A percentile compares a stretch with the other conserved stretches of the same genome.
These are phyloP conservation scores for Scorias spongiosa DNA, from an alignment of 2,329 filamentous ascomycete genomes.

Conservation along the genomic window DNA sequence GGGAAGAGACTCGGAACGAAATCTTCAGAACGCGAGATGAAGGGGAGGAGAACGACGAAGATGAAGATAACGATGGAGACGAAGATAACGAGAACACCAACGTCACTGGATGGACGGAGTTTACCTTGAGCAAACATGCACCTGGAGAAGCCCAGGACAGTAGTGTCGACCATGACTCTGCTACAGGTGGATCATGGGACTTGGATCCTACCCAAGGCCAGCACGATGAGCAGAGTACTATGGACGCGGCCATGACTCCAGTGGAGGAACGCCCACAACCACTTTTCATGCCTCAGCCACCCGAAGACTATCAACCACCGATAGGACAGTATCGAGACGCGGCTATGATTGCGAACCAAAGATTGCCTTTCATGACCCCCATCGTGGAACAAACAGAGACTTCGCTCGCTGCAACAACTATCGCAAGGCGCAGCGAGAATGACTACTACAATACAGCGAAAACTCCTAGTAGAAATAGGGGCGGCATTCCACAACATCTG, in stretches of 20 bases:
- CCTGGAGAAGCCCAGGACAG: conserved; percentile 21
- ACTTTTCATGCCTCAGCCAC: conserved; percentile 63
- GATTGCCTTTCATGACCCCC: conserved; percentile 94
- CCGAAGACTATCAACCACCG: conserved; percentile 73
- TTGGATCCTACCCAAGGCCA: conserved; percentile 21
- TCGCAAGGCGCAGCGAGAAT: conserved; percentile 32
- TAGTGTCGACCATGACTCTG: neutral
- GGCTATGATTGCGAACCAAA: conserved; percentile 67
- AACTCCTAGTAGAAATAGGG: conserved; percentile 54
- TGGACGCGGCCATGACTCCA: conserved; percentile 32
- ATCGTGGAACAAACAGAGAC: conserved; percentile 93
- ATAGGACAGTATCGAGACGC: conserved; percentile 69
- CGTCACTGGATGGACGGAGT: conserved; percentile 78
- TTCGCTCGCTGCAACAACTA: conserved; percentile 55
- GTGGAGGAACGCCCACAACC: conserved; percentile 33
- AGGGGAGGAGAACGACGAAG: conserved; percentile 16
- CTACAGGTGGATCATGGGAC: conserved; percentile 15
- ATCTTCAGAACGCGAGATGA: conserved; percentile 23
- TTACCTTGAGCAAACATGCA: conserved; percentile 58
- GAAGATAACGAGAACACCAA: conserved; percentile 22
- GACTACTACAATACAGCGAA: conserved; percentile 48
- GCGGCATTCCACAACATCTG: conserved; percentile 21
- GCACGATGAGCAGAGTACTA: conserved; percentile 10
- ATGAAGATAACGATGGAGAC: conserved; percentile 30
- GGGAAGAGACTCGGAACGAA: conserved; percentile 44